Evolutionary conservation across 768 basidiomycete species (phyloP).

Genomic region (Astraeus odoratus): DNA sequence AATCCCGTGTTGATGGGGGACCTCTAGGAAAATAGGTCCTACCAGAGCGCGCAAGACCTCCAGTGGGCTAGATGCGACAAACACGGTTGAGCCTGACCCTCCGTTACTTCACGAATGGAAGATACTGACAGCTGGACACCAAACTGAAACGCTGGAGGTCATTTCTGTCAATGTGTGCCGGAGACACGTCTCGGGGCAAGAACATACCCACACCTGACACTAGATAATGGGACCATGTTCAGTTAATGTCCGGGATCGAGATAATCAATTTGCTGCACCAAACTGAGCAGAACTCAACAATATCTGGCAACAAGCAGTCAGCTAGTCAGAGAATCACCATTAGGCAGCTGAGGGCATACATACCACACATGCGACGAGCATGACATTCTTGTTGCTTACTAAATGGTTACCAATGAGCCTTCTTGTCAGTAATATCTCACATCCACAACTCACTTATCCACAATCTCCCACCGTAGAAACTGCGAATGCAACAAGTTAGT

Average conservation of each 20-base stretch:
- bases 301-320: background rate
- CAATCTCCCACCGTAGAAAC: conserved; percentile 2
- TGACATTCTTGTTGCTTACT: conserved; percentile 3
- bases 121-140: background rate
- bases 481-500: background rate
- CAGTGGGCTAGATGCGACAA: background rate
- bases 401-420: background rate
- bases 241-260: no score
- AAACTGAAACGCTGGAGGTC: background rate
- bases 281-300: background rate
- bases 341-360: background rate
- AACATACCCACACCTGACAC: background rate
- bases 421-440: background rate
- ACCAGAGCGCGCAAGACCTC: background rate
- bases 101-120: background rate
- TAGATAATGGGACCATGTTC: background rate
- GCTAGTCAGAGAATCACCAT: no score
- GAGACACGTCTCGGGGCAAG: no score
- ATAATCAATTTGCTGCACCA: background rate
- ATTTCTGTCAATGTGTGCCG: background rate
- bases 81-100: background rate
- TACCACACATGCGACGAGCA: conserved; percentile 1
- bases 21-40: background rate
- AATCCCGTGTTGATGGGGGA: background rate
- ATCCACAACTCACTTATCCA: conserved; percentile 1